Percentiles rank a stretch among this genome's conserved stretches.
Evolutionary conservation across 2,329 filamentous ascomycete genomes (phyloP).

Genomic region (Helicocarpus griseus): DNA sequence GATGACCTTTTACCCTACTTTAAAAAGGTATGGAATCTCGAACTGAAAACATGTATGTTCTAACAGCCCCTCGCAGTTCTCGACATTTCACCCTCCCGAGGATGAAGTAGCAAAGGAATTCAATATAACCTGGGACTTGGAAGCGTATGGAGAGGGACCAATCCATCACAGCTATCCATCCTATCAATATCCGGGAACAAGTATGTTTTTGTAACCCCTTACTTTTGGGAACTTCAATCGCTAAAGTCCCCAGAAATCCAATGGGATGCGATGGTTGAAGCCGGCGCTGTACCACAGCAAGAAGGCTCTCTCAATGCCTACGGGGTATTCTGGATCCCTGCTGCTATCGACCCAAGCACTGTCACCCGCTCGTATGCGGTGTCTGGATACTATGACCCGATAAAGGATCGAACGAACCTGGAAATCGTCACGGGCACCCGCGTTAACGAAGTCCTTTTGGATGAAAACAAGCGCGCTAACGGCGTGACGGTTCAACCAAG

Average conservation of each 20-base stretch:
- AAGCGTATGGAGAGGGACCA: not conserved
- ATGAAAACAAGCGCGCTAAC: not conserved
- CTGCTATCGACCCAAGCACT: not conserved
- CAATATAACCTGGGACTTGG: conserved; percentile 1
- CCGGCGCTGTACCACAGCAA: not conserved
- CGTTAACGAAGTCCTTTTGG: conserved; percentile 12
- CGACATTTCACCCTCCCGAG: not conserved
- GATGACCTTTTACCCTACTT: conserved; percentile 2
- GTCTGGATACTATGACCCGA: not conserved
- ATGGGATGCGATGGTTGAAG: conserved; percentile 1
- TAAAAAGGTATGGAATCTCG: not conserved
- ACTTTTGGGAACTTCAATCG: not conserved
- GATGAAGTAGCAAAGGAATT: not conserved
- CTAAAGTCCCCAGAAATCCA: not conserved
- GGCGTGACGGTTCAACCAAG: not conserved
- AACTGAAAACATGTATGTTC: too few relatives aligned
- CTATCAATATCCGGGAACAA: not conserved
- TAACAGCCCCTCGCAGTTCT: too few relatives aligned
- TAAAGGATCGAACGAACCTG: not conserved
- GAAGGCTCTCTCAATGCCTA: not conserved
- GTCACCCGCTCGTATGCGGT: conserved; percentile 1
- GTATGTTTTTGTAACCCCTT: too few relatives aligned
- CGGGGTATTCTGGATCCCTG: conserved; percentile 3
- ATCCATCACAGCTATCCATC: not conserved
- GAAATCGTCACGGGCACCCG: conserved; percentile 9